Conservation (phyloP, 2,329 filamentous ascomycete species). For the Fusarium praegraminearum region DNA sequence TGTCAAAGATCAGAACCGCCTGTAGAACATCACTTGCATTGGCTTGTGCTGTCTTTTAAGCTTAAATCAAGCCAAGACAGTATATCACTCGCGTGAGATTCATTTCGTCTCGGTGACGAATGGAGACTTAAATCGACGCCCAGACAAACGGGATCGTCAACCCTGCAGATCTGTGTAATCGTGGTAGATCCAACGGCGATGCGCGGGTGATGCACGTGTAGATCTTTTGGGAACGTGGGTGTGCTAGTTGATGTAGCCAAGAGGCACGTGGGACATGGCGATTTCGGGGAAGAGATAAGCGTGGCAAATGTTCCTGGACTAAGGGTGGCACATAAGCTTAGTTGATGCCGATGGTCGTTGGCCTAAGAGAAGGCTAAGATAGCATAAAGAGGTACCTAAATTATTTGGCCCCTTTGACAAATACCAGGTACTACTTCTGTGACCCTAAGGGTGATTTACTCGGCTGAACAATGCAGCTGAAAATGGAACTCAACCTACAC, state of each 20-base stretch:
- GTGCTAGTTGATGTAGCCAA: background rate
- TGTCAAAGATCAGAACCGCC: background rate
- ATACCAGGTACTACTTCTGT: too few relatives aligned
- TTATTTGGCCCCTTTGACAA: too few relatives aligned
- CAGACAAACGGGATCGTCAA: slow-evolving; percentile 11
- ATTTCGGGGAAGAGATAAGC: background rate
- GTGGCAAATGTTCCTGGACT: background rate
- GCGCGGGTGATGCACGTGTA: slow-evolving; percentile 34
- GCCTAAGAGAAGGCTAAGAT: background rate
- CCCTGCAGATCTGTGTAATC: slow-evolving; percentile 8
- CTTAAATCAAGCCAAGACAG: slow-evolving; percentile 22
- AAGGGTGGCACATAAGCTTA: background rate
- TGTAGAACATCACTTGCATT: slow-evolving; percentile 12
- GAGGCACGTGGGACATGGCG: slow-evolving; percentile 34
- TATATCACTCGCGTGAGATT: slow-evolving; percentile 30
- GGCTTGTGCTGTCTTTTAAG: slow-evolving; percentile 30
- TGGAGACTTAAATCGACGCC: slow-evolving; percentile 9
- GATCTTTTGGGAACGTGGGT: slow-evolving; percentile 18
- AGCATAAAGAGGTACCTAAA: background rate
- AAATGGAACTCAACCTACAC: too few relatives aligned
- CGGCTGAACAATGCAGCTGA: too few relatives aligned
- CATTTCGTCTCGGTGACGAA: slow-evolving; percentile 40
- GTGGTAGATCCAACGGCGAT: slow-evolving; percentile 36
- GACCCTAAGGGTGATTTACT: too few relatives aligned
- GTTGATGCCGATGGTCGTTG: background rate